These are phyloP conservation scores for Lasiosphaeris hirsuta DNA, from an alignment of 495 filamentous ascomycete genomes.

Conservation along the genomic window DNA sequence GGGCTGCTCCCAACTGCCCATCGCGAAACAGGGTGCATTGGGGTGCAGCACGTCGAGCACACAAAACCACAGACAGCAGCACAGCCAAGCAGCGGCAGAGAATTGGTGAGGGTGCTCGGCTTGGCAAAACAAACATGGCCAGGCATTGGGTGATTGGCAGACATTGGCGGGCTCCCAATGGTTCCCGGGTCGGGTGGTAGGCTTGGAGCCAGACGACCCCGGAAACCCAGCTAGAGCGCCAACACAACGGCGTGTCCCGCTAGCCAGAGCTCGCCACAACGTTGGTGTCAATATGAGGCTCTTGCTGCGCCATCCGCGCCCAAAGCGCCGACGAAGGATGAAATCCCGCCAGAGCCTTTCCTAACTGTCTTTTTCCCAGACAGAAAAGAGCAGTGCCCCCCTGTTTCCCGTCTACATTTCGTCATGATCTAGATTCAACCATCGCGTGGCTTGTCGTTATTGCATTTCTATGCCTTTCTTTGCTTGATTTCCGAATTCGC, in stretches of 20 bases:
- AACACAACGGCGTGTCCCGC: background rate
- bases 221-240: background rate
- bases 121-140: slow-evolving; percentile 5
- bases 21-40: too few relatives aligned
- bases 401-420: background rate
- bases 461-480: too few relatives aligned
- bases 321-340: background rate
- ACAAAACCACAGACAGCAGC: too few relatives aligned
- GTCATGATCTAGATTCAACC: background rate
- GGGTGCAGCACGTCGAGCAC: too few relatives aligned
- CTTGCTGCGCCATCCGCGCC: background rate
- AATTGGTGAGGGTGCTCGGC: background rate
- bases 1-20: too few relatives aligned
- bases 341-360: background rate
- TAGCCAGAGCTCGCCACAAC: background rate
- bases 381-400: too few relatives aligned
- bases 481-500: too few relatives aligned
- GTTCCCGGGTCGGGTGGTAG: too few relatives aligned
- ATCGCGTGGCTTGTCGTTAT: too few relatives aligned
- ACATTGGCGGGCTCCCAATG: background rate
- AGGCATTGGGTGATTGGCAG: slow-evolving; percentile 1
- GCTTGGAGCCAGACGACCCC: background rate
- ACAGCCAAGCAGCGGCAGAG: too few relatives aligned
- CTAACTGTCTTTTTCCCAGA: background rate
- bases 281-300: background rate